Evolutionary conservation across 2,329 filamentous ascomycete genomes (phyloP), one percentile per base, ranked within the genome.

Genomic region (Epichloe amarillans): DNA sequence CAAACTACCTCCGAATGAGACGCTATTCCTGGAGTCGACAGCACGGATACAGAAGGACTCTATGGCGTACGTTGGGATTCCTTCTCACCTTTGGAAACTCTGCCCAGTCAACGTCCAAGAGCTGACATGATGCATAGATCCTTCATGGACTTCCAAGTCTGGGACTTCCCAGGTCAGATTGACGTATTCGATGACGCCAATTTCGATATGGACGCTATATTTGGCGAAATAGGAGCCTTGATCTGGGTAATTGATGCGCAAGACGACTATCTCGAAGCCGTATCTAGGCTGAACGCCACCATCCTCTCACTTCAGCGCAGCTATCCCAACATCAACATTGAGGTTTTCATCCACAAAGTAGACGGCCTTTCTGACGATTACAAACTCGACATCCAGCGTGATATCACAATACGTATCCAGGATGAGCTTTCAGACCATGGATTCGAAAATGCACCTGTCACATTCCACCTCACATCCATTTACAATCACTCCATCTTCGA

Each of bases 221-320:
- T 98, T 67, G 86, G 88, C 58, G 89, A 91, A 62, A 88, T 95
- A 15, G 93, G 93, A 19, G 90, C 93, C 14, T 74, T 98, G 14
- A 95, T 98, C 55, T 98, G 93, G 91, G 91, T 98, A 53, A 95
- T 98, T 53, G 93, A 98, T 64, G 91, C 93, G 0, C 93, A 98
- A 68, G 93, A 98, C 64, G 93, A 98, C 66, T 98, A 97, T 64
- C 80, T 95, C 50, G 89, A 96, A 65, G 87, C 90, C 17, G 87
- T 98, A 46, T 80, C 82, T 50, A 83, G 88, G 8, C 79, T 98
- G 30, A 95, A 95, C 67, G 76, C 82, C 50, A 95, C 90, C 7
- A 95, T 97, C 55, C 74, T 96, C 52, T 87, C 88, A 57, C 80
- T 98, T 2, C 88, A 95, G 64, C 82, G 88, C 57, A 82, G 81